phyloP scores from a whole-genome alignment of 2,329 filamentous ascomycete genomes.

The Bipolaris victoriae region DNA sequence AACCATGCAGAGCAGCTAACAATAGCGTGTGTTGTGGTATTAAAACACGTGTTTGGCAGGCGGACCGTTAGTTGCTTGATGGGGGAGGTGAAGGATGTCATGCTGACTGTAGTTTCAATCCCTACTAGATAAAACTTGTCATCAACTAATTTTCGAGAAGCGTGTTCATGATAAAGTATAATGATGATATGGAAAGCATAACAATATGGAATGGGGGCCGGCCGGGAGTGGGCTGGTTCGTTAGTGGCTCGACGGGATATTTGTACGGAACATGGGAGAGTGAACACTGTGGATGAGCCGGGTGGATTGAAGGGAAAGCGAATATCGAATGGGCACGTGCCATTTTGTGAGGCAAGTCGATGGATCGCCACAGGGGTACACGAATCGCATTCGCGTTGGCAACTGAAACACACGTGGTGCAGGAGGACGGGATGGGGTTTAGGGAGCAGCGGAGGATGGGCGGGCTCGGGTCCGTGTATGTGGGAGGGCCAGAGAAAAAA shows the following conservation, averaged over 20 bases:
- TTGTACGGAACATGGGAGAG: neutral
- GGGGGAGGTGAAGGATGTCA: neutral
- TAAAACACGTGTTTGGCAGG: neutral
- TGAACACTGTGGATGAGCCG: slow-evolving; percentile 13
- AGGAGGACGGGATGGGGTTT: slow-evolving; percentile 17
- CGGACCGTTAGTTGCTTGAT: neutral
- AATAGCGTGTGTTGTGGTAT: neutral
- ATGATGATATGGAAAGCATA: neutral
- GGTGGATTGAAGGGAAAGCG: slow-evolving; percentile 3
- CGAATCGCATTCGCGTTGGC: slow-evolving; percentile 11
- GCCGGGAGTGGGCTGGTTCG: neutral
- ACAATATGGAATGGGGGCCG: neutral
- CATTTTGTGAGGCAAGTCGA: slow-evolving; percentile 8
- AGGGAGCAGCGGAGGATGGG: slow-evolving; percentile 12
- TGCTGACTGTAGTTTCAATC: neutral
- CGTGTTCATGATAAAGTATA: neutral
- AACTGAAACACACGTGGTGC: slow-evolving; percentile 22
- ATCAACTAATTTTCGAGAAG: neutral
- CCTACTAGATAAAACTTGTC: neutral
- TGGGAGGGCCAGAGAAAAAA: neutral
- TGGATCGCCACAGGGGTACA: slow-evolving; percentile 23
- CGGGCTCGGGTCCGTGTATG: slow-evolving; percentile 1
- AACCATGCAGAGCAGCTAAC: neutral
- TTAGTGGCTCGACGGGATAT: slow-evolving; percentile 5
- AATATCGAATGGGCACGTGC: slow-evolving; percentile 19